These are phyloP conservation scores for Phoma herbarum DNA, from an alignment of 2,329 filamentous ascomycete species.

Conservation along the genomic window DNA sequence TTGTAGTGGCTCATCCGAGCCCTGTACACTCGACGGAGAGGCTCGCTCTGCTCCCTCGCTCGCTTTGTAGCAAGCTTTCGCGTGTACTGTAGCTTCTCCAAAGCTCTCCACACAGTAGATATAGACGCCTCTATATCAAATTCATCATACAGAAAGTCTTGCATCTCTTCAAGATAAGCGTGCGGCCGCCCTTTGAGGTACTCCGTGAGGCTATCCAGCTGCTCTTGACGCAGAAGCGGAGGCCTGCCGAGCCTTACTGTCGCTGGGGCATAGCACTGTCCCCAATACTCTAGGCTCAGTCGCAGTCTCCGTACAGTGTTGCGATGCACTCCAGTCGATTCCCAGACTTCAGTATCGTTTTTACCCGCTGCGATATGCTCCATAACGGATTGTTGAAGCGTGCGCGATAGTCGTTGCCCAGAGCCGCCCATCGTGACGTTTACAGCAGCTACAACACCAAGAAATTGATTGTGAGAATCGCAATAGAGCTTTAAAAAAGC, in stretches of 20 bases:
- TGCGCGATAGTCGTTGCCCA: not conserved
- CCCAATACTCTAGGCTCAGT: slow-evolving; percentile 6
- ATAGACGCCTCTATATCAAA: not conserved
- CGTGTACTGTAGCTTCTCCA: not conserved
- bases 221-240: not conserved
- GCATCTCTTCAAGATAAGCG: not conserved
- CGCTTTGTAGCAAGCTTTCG: not conserved
- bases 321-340: not conserved
- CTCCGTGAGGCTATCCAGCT: not conserved
- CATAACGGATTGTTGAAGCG: not conserved
- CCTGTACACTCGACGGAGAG: not conserved
- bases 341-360: not conserved
- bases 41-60: not conserved
- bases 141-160: not conserved
- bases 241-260: not conserved
- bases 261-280: not conserved
- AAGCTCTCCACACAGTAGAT: not conserved
- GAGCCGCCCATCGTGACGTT: too few relatives aligned
- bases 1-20: not conserved
- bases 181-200: too few relatives aligned
- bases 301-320: slow-evolving; percentile 6
- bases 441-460: not conserved
- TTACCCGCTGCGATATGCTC: not conserved
- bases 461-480: not conserved
- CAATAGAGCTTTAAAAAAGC: not conserved